Percentiles rank a stretch among this genome's conserved stretches.
phyloP scores from a whole-genome alignment of 371 early-diverging fungal species.

The Zychaea mexicana region DNA sequence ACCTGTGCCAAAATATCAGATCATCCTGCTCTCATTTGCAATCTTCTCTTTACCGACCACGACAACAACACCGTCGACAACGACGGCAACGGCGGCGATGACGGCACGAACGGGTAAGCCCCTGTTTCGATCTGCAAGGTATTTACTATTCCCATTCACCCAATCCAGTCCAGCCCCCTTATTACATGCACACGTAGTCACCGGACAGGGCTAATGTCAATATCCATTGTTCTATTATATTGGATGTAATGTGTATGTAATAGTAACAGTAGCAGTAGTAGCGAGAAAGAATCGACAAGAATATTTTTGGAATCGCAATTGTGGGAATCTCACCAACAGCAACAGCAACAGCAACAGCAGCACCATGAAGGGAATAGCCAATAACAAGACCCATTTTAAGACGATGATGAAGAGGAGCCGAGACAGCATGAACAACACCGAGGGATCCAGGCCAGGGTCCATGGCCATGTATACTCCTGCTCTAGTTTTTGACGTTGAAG shows the following conservation, averaged over 20 bases:
- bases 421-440: constrained; percentile 18
- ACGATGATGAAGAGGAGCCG: constrained; percentile 37
- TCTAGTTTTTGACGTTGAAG: constrained; percentile 15
- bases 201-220: too few relatives aligned
- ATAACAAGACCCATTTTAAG: too few relatives aligned
- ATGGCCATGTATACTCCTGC: constrained; percentile 17
- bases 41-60: constrained; percentile 3
- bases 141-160: neutral
- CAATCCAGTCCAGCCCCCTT: neutral
- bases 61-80: neutral
- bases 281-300: neutral
- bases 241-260: too few relatives aligned
- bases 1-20: constrained; percentile 4
- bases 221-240: too few relatives aligned
- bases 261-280: too few relatives aligned
- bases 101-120: neutral
- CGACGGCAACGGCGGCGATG: neutral
- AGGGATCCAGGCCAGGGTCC: constrained; percentile 10
- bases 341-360: neutral
- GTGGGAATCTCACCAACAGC: neutral
- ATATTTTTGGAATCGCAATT: constrained; percentile 1
- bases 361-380: too few relatives aligned
- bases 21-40: constrained; percentile 7
- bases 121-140: constrained; percentile 5
- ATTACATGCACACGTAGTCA: neutral